Percentiles rank a stretch among this genome's conserved stretches.
These are phyloP conservation scores for Neostapfia colusana DNA, from an alignment of 176 grass and related monocot genomes.

Conservation along the genomic window DNA sequence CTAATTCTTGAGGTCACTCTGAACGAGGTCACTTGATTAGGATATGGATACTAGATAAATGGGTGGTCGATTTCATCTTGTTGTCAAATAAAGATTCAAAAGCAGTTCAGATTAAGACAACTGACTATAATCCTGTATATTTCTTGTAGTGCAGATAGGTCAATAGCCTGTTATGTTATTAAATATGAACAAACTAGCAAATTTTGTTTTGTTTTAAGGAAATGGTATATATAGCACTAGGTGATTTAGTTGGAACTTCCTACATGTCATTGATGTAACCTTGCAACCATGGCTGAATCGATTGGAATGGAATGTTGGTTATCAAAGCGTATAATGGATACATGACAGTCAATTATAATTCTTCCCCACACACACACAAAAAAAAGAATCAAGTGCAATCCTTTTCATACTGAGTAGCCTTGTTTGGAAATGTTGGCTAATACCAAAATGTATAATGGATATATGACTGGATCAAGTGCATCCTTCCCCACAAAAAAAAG, in stretches of 20 bases:
- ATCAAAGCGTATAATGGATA: background rate
- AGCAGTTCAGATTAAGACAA: background rate
- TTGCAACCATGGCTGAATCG: background rate
- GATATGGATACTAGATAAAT: background rate
- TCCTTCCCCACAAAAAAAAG: too few species aligned
- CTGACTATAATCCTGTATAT: background rate
- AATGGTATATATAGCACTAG: background rate
- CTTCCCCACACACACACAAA: too few species aligned
- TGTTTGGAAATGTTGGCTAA: too few species aligned
- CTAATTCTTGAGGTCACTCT: background rate
- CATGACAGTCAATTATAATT: too few species aligned
- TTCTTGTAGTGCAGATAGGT: background rate
- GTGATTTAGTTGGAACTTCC: background rate
- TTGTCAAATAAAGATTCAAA: background rate
- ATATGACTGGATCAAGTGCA: too few species aligned
- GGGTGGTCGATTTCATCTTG: background rate
- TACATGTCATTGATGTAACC: background rate
- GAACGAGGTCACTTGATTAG: background rate
- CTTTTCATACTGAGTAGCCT: background rate
- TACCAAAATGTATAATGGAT: too few species aligned
- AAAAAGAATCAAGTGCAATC: too few species aligned
- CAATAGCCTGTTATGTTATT: background rate
- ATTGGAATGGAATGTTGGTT: background rate
- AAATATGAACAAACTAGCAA: background rate
- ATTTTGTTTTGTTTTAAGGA: background rate